Base-by-base conservation (phyloP, 495 filamentous ascomycete genomes). In the Letharia lupina region DNA sequence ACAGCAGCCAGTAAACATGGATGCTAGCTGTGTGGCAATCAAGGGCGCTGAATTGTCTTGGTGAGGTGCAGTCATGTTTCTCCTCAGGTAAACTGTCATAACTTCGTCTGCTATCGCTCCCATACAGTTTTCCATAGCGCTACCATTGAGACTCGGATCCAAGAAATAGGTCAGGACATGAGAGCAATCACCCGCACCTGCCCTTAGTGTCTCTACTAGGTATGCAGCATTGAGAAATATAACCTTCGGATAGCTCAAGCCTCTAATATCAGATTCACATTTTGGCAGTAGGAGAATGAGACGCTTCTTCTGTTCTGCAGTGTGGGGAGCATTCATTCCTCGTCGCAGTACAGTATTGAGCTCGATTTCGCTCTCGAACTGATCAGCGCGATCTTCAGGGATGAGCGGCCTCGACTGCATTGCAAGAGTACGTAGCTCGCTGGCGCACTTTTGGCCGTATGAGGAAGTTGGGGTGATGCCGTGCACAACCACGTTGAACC, bases 401-500 rank as follows among this genome's bases (percentile, higher is more conserved):
- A 98, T 86, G 62, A 98, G 76, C 5, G 95, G 89, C 33, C 87
- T 89, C 10, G 91, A 95, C 73, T 95, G 85, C 63, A 88, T 84
- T 7, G 94, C 94, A 75, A 98, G 86, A 57, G 88, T 78, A 41
- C 88, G 83, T 31, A 98, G 79, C 68, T 96, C 91, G 54, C 86
- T 84, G 31, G 82, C 70, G 70, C 90, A 83, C 69, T 82, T 82
- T 66, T 85, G 86, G 44, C 86, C 87, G 65, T 87, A 81, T 31
- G 81, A 80, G 0, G 91, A 90, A 23, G 80, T 82, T 20, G 87
- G 80, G n/a, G 83, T 86, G 72, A 97, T 96, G 42, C 92, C 93
- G 74, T 98, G 93, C 11, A 97, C 87, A 40, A 90, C 89, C 61
- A 97, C 89, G 73, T 98, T 98, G 75, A 96, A 96, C 94, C 94